These are phyloP conservation scores for Arthrobotrys sinensis DNA, from an alignment of 2,329 filamentous ascomycete species.

Conservation along the genomic window DNA sequence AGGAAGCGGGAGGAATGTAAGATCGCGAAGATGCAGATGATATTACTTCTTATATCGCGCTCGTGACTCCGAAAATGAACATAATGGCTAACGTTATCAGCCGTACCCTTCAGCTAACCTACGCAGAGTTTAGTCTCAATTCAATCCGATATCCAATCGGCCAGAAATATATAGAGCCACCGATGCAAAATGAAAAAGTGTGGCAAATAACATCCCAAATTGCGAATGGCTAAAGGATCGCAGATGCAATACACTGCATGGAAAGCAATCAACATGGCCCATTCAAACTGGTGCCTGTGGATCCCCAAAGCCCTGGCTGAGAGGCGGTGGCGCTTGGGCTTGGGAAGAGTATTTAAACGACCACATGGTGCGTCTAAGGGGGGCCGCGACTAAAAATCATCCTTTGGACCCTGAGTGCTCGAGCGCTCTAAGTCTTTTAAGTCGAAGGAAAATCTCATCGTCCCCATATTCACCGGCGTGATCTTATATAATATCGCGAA, in stretches of 20 bases:
- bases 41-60: not conserved
- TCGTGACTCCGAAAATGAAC: not conserved
- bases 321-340: constrained; percentile 21
- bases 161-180: too few relatives aligned
- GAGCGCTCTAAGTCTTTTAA: constrained; percentile 1
- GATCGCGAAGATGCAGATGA: not conserved
- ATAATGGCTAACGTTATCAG: constrained; percentile 6
- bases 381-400: constrained; percentile 10
- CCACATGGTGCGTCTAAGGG: constrained; percentile 11
- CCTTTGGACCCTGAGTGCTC: not conserved
- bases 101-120: not conserved
- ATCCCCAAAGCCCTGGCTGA: not conserved
- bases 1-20: not conserved
- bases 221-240: too few relatives aligned
- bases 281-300: not conserved
- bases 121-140: not conserved
- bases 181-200: too few relatives aligned
- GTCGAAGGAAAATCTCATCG: too few relatives aligned
- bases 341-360: constrained; percentile 16
- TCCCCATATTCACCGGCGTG: too few relatives aligned
- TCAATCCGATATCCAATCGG: not conserved
- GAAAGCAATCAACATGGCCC: too few relatives aligned
- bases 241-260: too few relatives aligned
- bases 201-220: too few relatives aligned
- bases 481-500: too few relatives aligned